These are phyloP conservation scores for Colletotrichum godetiae DNA, from an alignment of 2,329 filamentous ascomycete species.

Conservation along the genomic window DNA sequence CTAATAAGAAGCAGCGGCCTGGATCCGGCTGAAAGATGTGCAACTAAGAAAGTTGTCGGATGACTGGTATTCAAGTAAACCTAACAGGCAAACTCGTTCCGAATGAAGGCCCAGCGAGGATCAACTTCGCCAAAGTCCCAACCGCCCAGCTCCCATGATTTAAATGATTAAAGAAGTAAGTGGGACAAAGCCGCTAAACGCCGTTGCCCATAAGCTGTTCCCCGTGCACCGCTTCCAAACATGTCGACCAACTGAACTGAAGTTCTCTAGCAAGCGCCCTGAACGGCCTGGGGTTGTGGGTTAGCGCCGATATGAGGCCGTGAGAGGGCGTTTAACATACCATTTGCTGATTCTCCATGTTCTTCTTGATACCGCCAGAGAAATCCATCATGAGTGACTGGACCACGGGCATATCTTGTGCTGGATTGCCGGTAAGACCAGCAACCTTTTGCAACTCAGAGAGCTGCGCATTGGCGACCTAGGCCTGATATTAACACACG, in stretches of 20 bases:
- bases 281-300: background rate
- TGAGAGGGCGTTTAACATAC: background rate
- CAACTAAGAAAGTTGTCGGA: background rate
- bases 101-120: background rate
- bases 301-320: rapidly evolving
- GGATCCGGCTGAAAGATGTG: background rate
- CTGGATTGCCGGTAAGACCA: conserved; percentile 29
- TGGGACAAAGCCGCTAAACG: conserved; percentile 3
- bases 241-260: background rate
- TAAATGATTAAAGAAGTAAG: conserved; percentile 1
- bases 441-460: conserved; percentile 30
- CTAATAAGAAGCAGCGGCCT: background rate
- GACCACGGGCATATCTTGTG: conserved; percentile 16
- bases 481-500: background rate
- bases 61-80: conserved; percentile 4
- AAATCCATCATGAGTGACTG: conserved; percentile 33
- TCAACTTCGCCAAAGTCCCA: conserved; percentile 4
- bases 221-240: conserved; percentile 3
- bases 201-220: background rate
- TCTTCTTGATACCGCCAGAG: conserved; percentile 33
- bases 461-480: conserved; percentile 34
- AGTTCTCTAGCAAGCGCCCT: conserved; percentile 14
- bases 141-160: background rate
- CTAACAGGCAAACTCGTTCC: background rate
- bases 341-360: conserved; percentile 33